A percentile compares a stretch with the other conserved stretches of the same genome.
These are phyloP conservation scores for Mallotus japonicus DNA, from an alignment of 441 rosid species.

Conservation along the genomic window DNA sequence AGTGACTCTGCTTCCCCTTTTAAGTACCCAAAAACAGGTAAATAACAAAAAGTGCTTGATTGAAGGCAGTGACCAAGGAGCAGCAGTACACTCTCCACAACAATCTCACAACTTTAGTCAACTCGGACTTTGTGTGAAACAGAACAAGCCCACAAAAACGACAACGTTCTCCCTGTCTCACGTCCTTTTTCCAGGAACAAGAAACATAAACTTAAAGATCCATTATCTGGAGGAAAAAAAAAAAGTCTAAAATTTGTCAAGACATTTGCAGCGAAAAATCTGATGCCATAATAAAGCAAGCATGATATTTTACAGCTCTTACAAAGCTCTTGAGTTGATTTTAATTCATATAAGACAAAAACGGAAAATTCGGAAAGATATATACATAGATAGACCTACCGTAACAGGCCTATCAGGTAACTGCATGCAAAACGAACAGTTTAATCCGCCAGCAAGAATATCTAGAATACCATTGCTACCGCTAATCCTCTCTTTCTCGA, in stretches of 20 bases:
- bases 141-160: neutral
- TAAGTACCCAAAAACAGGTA: neutral
- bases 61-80: neutral
- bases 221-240: too few species aligned
- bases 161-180: too few species aligned
- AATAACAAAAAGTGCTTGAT: neutral
- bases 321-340: neutral
- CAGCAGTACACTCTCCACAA: neutral
- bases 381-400: constrained; percentile 31
- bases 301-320: too few species aligned
- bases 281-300: too few species aligned
- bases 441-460: constrained; percentile 35
- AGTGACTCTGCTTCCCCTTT: neutral
- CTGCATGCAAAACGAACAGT: constrained; percentile 55
- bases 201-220: too few species aligned
- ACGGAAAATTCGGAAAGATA: neutral
- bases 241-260: too few species aligned
- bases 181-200: too few species aligned
- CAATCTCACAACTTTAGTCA: neutral
- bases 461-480: constrained; percentile 29
- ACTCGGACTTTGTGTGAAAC: neutral
- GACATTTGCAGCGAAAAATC: neutral
- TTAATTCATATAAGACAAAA: neutral
- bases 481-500: constrained; percentile 14
- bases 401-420: constrained; percentile 68